These are phyloP conservation scores for Cladorrhinum sp. DNA, from an alignment of 2,329 filamentous ascomycete genomes.

Conservation along the genomic window DNA sequence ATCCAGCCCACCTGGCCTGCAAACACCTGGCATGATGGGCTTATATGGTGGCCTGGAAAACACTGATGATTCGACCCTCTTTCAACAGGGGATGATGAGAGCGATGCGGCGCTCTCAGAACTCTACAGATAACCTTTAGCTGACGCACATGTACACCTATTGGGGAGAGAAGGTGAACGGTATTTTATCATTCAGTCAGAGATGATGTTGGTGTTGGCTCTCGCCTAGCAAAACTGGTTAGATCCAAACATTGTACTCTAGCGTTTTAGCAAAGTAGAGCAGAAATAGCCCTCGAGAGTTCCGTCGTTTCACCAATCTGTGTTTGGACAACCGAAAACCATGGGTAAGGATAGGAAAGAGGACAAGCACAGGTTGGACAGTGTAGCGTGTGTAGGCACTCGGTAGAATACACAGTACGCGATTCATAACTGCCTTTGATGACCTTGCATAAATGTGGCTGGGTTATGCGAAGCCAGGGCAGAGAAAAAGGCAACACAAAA, in stretches of 20 bases:
- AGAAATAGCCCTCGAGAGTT: not conserved
- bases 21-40: conserved; percentile 43
- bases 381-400: too few relatives aligned
- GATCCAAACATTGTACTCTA: not conserved
- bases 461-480: not conserved
- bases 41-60: conserved; percentile 51
- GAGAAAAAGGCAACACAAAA: not conserved
- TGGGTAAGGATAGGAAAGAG: not conserved
- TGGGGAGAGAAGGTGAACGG: not conserved
- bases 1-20: conserved; percentile 38
- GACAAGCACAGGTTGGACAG: not conserved
- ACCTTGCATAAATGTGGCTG: not conserved
- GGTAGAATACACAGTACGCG: not conserved
- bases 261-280: not conserved
- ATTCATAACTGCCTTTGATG: not conserved
- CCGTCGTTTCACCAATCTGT: not conserved
- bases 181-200: not conserved
- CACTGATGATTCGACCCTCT: conserved; percentile 40
- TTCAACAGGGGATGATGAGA: conserved; percentile 29
- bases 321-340: not conserved
- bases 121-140: not conserved
- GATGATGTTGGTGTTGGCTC: not conserved
- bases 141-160: not conserved
- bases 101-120: not conserved
- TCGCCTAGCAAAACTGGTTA: not conserved